phyloP scores from a whole-genome alignment of 305 asterid species.

The Petunia hybrid region DNA sequence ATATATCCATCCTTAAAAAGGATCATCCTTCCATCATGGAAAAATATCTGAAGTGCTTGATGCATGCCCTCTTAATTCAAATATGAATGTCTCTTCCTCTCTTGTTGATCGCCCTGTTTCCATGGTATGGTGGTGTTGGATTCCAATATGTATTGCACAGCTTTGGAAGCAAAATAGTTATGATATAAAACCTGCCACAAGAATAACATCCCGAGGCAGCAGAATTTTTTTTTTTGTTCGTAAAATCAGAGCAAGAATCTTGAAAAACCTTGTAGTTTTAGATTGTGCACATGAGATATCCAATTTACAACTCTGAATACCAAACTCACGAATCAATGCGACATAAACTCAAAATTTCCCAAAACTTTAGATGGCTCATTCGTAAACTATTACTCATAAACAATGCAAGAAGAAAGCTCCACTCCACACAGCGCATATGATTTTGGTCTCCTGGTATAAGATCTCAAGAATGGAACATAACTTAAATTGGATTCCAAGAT shows the following conservation, averaged over 20 bases:
- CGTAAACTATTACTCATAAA: neutral
- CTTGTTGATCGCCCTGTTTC: neutral
- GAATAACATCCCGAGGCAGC: no score
- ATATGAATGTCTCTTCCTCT: neutral
- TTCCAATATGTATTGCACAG: neutral
- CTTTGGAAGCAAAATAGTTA: neutral
- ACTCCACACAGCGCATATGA: neutral
- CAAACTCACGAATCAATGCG: neutral
- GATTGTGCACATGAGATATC: neutral
- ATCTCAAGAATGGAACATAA: neutral
- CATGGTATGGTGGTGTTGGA: neutral
- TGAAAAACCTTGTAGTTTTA: no score
- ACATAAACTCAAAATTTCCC: no score
- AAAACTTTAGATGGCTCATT: no score
- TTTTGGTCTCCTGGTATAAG: neutral
- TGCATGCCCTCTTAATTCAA: neutral
- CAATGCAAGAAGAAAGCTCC: neutral
- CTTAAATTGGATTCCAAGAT: neutral
- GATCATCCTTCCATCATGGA: no score
- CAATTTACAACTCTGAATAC: neutral
- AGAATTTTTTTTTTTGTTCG: constrained; percentile 22
- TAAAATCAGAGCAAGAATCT: constrained; percentile 17
- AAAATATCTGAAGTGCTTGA: neutral
- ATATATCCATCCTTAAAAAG: no score
- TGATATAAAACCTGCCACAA: neutral